Evolutionary conservation across 202 grass and related monocot species (phyloP), one percentile per base, ranked within the genome.

Genomic region (Schoenoplectus tabernaemontani): DNA sequence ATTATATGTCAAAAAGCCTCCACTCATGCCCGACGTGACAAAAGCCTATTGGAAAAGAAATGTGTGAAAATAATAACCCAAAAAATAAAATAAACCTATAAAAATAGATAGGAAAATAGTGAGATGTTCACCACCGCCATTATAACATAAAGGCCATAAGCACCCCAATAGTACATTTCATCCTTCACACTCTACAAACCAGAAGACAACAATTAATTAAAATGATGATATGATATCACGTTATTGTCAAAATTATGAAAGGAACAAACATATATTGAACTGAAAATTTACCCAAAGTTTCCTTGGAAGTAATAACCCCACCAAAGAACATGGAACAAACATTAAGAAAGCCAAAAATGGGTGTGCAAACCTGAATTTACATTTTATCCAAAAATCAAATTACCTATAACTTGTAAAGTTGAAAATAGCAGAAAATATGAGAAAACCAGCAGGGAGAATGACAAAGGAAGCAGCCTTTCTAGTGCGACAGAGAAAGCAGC

Each of bases 271-370:
- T 6, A 34, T 37, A 59, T 58, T 60, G 20, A 84, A 78, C 82
- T 72, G 2, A 73, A 10, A 90, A 72, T 82, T 85, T 90, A 91
- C 91, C 87, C 89, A 94, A 89, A 88, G 53, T 70, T 78, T 86
- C 75, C 61, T 92, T 19, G 95, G 95, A 70, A 98, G 47, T 57
- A 98, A 86, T 69, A 98, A 67, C 78, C 95, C 91, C 50, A 89
- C 9, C 61, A 98, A 58, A 51, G 95, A 92, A 77, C 89, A 57
- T 72, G 95, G 95, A 41, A 98, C 88, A 86, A 98, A 98, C 95
- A 98, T 94, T 62, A 92, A 70, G 88, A 94, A 94, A 47, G 86
- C 95, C 87, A 93, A 88, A 86, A 81, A 93, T 78, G 95, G 95
- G 64, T 92, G 89, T 80, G 91, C 91, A 82, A 98, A 98, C 95